Conservation (phyloP, 176 grass and related monocot species). For the Thinopyrum elongatum region DNA sequence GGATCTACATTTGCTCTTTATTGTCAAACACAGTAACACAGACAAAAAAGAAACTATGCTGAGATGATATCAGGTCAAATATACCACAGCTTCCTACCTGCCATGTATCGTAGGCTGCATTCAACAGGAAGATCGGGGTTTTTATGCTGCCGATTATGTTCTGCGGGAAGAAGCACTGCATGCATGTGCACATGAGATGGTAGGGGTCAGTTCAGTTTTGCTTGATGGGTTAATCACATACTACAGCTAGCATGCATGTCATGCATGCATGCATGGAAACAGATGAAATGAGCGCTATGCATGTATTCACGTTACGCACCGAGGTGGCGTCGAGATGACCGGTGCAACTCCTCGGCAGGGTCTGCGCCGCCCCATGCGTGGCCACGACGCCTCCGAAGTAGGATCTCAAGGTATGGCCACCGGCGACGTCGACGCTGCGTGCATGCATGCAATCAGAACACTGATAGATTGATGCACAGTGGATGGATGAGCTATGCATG, state of each 20-base stretch:
- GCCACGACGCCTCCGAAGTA: slow-evolving; percentile 50
- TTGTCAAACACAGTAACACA: neutral
- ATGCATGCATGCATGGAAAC: too few relatives aligned
- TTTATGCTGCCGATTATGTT: slow-evolving; percentile 62
- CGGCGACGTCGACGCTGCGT: slow-evolving; percentile 57
- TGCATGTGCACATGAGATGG: neutral
- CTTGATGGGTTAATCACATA: too few relatives aligned
- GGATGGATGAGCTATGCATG: neutral
- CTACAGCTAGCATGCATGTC: neutral
- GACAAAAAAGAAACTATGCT: neutral
- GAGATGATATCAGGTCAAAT: neutral
- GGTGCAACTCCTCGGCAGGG: slow-evolving; percentile 63
- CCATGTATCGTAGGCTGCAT: slow-evolving; percentile 86
- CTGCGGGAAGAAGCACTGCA: slow-evolving; percentile 91
- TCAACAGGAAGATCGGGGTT: slow-evolving; percentile 80
- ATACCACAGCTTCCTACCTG: slow-evolving; percentile 43
- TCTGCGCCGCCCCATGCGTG: slow-evolving; percentile 53
- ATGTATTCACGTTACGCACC: slow-evolving; percentile 22
- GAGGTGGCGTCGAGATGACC: slow-evolving; percentile 56
- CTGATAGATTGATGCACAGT: neutral
- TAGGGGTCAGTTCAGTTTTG: neutral
- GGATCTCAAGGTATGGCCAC: slow-evolving; percentile 47
- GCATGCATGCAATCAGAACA: neutral
- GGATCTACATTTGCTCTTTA: slow-evolving; percentile 36
- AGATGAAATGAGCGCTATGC: neutral